These are phyloP conservation scores for Kwoniella dejecticola DNA, from an alignment of 768 basidiomycete genomes.

Conservation along the genomic window DNA sequence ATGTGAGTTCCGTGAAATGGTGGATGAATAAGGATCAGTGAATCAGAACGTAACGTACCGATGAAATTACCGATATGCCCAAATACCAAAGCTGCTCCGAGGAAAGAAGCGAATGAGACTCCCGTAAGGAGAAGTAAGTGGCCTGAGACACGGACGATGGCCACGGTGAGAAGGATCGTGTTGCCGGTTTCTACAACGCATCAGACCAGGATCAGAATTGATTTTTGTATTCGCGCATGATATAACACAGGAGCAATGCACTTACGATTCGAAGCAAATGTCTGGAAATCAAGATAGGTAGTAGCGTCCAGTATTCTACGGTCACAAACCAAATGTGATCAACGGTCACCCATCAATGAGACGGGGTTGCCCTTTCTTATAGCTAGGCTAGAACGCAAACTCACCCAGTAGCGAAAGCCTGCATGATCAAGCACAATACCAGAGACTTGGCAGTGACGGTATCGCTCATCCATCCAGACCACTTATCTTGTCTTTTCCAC, in stretches of 20 bases:
- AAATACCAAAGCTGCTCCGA: constrained; percentile 35
- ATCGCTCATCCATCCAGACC: constrained; percentile 32
- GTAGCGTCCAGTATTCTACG: constrained; percentile 44
- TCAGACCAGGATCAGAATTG: neutral
- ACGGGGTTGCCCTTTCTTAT: too few relatives aligned
- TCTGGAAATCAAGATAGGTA: constrained; percentile 45
- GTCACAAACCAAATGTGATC: neutral
- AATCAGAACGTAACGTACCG: too few relatives aligned
- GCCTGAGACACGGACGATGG: constrained; percentile 26
- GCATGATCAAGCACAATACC: constrained; percentile 31
- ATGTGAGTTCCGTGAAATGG: too few relatives aligned
- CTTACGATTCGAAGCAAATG: constrained; percentile 48
- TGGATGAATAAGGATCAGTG: too few relatives aligned
- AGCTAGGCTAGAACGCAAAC: constrained; percentile 1
- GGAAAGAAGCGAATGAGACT: constrained; percentile 38
- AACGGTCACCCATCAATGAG: too few relatives aligned
- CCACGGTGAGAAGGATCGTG: constrained; percentile 44
- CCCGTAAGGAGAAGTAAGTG: constrained; percentile 35
- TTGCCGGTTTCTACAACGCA: constrained; percentile 42
- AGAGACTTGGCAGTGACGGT: constrained; percentile 25
- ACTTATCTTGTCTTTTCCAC: constrained; percentile 26
- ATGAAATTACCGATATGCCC: constrained; percentile 43
- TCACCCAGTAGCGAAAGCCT: constrained; percentile 46
- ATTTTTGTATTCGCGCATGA: neutral
- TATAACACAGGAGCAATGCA: neutral